Evolutionary conservation across 1,284 basidiomycete genomes (phyloP), one percentile per base, ranked within the genome.

Genomic region (Cystobasidium sp.): DNA sequence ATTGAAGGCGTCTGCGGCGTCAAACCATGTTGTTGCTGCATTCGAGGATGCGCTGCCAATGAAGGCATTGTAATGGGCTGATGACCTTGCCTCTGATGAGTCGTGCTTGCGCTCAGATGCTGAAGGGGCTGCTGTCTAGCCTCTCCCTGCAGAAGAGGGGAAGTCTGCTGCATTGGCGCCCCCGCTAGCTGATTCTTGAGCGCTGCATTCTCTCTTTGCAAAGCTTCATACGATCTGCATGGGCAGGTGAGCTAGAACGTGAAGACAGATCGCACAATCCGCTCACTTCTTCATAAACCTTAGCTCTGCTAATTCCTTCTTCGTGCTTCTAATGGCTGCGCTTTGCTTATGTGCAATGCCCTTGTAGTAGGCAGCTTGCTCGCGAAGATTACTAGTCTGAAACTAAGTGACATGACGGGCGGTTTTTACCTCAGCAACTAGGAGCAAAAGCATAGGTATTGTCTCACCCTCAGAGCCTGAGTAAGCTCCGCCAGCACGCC

Each of bases 351-450:
- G 44, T 8, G 56, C 56, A 18, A 66, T 56, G 12, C 24, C 39
- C 51, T 66, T 65, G 70, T 73, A 73, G 39, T 55, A 73, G 16
- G 31, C 49, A 37, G 46, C 62, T 66, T 66, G 70, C 44, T 56
- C 63, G 5, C 51, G 70, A 3, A 73, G 52, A 39, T 73, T 65
- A 7, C n/a, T 43, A n/a, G 47, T 49, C 24, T 73, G 70, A 44
- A 73, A 73, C 70, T 73, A 55, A 41, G 24, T 12, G 12, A 49
- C 8, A 47, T 12, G n/a, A 59, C 55, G 2, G 43, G 7, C 39
- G 5, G 20, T 55, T 43, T 31, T 6, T 3, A 53, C 9, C 20
- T n/a, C 12, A 56, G n/a, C 55, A 3, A 12, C 5, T 37, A 5
- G 55, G 10, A 56, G 7, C 16, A 5, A 31, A 5, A 3, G 18